Base-by-base conservation (phyloP, 2,329 filamentous ascomycete genomes). In the Microcyclosporella mali region DNA sequence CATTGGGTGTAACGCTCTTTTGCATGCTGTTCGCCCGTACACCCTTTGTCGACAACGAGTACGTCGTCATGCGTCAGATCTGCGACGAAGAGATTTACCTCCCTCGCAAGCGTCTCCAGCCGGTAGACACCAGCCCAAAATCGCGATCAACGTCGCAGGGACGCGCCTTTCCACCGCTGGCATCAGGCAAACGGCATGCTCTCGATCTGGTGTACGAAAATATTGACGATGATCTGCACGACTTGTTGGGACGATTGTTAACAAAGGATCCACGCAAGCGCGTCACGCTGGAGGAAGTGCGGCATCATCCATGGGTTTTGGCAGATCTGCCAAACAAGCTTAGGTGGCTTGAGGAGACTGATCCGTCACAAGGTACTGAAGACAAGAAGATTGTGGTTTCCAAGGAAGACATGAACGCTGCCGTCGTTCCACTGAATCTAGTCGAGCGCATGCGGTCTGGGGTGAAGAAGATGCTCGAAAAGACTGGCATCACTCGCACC, bases 11-110 rank as follows among this genome's bases (percentile, higher is more conserved):
- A 15, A 98, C 92, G 0, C 77, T 98, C 2, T 98, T 95, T 67
- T 95, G 90, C 59, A 81, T 98, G 63, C 81, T 98, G 42, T 98
- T 85, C 62, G 92, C 88, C 11, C 86, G 92, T 40, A 86, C 95
- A 31, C 92, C 92, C 0, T 98, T 97, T 55, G 88, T 88, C 37
- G 84, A 92, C 59, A 89, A 94, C 56, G 88, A 94, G 57, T 95
- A 85, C 63, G 85, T 86, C 48, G 84, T 98, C 70, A 95, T 95
- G 70, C 80, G 82, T 52, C 85, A 85, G 51, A 95, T 98, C 53
- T 89, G 88, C 12, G 92, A 86, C 40, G 85, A 92, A 50, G 86
- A 94, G n/a, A 83, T 92, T 4, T 90, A 90, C 65, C 88, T 97
- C 41, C 88, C 92, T 1, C 78, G 75, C 21, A 81, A 81, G 54